Evolutionary conservation across 768 basidiomycete genomes (phyloP).

Genomic region (Bullera alba): DNA sequence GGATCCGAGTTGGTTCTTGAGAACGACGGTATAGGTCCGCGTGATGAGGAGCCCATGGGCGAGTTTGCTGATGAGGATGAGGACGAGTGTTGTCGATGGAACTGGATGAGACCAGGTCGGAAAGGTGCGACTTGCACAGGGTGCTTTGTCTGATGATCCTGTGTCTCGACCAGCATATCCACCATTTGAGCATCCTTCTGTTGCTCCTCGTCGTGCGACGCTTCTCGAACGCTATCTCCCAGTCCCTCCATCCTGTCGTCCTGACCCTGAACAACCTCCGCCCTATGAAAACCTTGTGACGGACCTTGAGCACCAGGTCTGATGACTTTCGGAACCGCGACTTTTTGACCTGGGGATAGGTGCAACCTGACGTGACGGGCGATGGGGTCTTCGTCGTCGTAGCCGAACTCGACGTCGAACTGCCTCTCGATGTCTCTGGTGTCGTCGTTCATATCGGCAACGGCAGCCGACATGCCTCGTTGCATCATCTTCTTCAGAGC

Average conservation of each 20-base stretch:
- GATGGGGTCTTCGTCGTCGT: conserved; percentile 26
- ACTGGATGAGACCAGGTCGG: conserved; percentile 27
- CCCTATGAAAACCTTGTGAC: too few relatives aligned
- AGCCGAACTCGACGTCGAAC: conserved; percentile 17
- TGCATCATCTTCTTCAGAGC: conserved; percentile 14
- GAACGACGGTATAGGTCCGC: neutral
- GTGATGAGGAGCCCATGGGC: too few relatives aligned
- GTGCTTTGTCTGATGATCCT: neutral
- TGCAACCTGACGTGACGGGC: conserved; percentile 20
- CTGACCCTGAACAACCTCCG: too few relatives aligned
- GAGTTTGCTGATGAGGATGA: neutral
- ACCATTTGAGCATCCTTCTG: neutral
- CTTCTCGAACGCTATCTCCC: too few relatives aligned
- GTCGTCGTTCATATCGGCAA: conserved; percentile 23
- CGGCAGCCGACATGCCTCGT: conserved; percentile 17
- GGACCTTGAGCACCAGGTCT: too few relatives aligned
- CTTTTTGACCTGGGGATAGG: conserved; percentile 12
- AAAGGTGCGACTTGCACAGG: conserved; percentile 6
- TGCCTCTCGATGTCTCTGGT: conserved; percentile 4
- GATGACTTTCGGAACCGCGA: too few relatives aligned
- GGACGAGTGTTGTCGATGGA: conserved; percentile 14
- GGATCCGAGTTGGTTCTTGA: conserved; percentile 1
- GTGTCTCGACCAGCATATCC: neutral
- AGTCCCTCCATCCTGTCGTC: neutral
- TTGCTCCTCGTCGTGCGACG: neutral